Conservation (phyloP, 345 rosid species). For the Schrenkiella parvula region DNA sequence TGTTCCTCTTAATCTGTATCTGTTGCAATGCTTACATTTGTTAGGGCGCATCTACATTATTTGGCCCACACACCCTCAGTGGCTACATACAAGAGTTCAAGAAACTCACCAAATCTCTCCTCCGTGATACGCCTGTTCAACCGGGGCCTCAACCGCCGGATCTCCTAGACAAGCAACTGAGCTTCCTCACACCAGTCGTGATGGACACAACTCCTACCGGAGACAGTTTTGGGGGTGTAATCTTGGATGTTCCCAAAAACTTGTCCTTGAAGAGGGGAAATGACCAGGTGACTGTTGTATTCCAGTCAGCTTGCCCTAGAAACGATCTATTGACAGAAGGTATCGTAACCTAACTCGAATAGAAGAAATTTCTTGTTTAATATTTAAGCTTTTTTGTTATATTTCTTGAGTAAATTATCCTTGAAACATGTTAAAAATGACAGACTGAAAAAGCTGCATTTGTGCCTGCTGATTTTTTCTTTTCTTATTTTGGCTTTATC, state of each 20-base stretch:
- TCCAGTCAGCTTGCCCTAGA: conserved; percentile 96
- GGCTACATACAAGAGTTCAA: conserved; percentile 92
- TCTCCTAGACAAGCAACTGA: conserved; percentile 67
- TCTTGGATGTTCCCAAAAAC: conserved; percentile 67
- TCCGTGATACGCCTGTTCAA: conserved; percentile 47
- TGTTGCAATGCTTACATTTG: conserved; percentile 18
- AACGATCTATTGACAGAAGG: conserved; percentile 95
- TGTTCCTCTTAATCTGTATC: conserved; percentile 1
- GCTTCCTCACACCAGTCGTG: conserved; percentile 84
- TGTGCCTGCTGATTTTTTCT: neutral
- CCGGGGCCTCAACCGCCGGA: conserved; percentile 80
- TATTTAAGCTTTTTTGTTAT: neutral
- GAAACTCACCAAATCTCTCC: conserved; percentile 66
- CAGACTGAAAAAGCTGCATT: neutral
- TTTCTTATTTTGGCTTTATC: neutral
- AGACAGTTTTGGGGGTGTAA: conserved; percentile 70
- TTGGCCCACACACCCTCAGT: conserved; percentile 82
- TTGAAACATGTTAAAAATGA: neutral
- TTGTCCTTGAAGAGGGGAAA: conserved; percentile 66
- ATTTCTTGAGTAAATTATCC: neutral
- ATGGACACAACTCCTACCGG: conserved; percentile 77
- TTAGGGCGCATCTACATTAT: conserved; percentile 95
- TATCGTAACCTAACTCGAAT: conserved; percentile 17
- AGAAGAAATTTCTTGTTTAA: neutral
- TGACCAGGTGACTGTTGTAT: conserved; percentile 60